Evolutionary conservation across 1,284 basidiomycete genomes (phyloP).

Genomic region (Peniophora sp.): DNA sequence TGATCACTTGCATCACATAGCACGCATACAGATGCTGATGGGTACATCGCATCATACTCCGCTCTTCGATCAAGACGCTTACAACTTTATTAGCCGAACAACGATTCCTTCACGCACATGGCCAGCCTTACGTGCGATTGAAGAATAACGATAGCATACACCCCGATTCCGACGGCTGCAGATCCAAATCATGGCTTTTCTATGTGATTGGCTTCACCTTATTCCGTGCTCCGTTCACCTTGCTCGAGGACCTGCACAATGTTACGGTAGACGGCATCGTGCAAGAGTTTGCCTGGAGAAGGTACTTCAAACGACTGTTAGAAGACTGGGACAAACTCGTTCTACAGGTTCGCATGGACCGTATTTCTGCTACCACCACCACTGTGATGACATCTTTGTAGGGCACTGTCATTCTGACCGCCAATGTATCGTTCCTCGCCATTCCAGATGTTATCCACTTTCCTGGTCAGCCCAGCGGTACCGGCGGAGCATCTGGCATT

Average conservation of each 20-base stretch:
- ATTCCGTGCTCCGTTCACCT: background rate
- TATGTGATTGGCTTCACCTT: background rate
- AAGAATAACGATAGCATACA: background rate
- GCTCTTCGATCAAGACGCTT: background rate
- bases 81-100: background rate
- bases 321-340: background rate
- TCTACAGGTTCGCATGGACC: background rate
- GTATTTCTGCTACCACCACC: background rate
- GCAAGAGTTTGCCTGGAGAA: background rate
- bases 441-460: background rate
- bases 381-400: background rate
- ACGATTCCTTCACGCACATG: background rate
- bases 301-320: background rate
- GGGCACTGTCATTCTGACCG: background rate
- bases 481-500: background rate
- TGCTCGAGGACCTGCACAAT: background rate
- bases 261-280: background rate
- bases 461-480: background rate
- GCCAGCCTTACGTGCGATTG: background rate
- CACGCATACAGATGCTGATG: background rate
- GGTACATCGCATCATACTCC: background rate
- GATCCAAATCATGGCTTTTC: background rate
- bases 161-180: background rate
- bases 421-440: conserved; percentile 4
- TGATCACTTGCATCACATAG: background rate